Evolutionary conservation across 352 stramenopile species (phyloP).

Genomic region (Globisporangium barbulae): DNA sequence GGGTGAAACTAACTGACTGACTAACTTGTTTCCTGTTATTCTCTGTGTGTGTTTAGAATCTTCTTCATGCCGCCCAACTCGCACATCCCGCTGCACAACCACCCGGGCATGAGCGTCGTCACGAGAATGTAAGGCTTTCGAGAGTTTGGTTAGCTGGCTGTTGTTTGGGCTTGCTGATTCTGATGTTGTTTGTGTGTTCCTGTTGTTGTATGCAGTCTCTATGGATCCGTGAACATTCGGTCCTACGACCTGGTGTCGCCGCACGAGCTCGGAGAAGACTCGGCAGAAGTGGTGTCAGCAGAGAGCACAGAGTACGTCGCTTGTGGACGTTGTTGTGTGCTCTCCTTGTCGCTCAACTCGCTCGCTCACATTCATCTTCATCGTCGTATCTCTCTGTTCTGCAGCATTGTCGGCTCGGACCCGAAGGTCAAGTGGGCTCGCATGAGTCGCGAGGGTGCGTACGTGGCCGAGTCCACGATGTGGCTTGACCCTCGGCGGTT

Average conservation of each 20-base stretch:
- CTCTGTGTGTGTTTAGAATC: conserved; percentile 34
- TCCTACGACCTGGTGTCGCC: conserved; percentile 73
- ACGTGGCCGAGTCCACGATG: conserved; percentile 58
- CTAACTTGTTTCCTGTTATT: conserved; percentile 1
- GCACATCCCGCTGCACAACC: conserved; percentile 77
- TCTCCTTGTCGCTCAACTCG: neutral
- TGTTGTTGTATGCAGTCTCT: conserved; percentile 39
- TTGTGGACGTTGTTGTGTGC: no score
- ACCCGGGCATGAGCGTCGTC: conserved; percentile 82
- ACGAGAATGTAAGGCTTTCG: conserved; percentile 59
- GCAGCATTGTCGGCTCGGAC: conserved; percentile 33
- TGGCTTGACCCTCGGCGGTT: conserved; percentile 79
- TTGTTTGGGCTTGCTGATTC: neutral
- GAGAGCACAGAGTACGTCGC: conserved; percentile 30
- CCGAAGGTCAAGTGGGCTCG: conserved; percentile 56
- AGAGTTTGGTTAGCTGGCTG: neutral
- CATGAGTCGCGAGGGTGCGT: conserved; percentile 59
- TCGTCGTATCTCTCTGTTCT: neutral
- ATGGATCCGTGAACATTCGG: conserved; percentile 64
- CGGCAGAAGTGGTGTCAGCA: conserved; percentile 5
- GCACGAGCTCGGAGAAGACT: conserved; percentile 25
- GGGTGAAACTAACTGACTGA: neutral
- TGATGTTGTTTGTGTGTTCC: conserved; percentile 6
- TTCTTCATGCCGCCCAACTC: conserved; percentile 83
- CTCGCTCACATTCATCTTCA: neutral